Conservation (phyloP, 371 early-diverging fungal genomes). For the Apophysomyces ossiformis region DNA sequence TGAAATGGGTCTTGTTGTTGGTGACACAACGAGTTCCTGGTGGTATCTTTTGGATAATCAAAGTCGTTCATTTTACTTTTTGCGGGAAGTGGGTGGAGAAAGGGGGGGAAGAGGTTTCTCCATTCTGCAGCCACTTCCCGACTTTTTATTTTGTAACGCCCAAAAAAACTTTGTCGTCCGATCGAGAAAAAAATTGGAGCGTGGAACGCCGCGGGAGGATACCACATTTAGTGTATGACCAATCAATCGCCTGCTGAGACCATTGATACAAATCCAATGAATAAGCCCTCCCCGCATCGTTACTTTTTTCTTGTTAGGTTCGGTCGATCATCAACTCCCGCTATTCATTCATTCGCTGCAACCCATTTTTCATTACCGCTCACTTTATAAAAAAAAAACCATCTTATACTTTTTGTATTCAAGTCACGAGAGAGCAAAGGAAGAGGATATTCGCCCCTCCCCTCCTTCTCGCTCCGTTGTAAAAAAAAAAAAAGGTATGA, state of each 20-base stretch:
- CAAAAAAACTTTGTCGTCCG: slow-evolving; percentile 10
- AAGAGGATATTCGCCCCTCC: not conserved
- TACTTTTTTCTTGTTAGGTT: not conserved
- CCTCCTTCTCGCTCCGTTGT: not conserved
- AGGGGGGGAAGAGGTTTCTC: slow-evolving; percentile 8
- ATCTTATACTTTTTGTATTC: too few relatives aligned
- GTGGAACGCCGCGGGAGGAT: not conserved
- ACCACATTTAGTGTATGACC: not conserved
- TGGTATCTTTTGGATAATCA: slow-evolving; percentile 12
- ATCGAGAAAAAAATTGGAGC: not conserved
- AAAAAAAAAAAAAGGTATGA: not conserved
- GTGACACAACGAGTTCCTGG: slow-evolving; percentile 6
- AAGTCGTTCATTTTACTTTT: slow-evolving; percentile 6
- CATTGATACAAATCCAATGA: slow-evolving; percentile 1
- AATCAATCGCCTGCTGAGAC: not conserved
- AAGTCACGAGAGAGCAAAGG: too few relatives aligned
- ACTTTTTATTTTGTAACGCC: slow-evolving; percentile 1
- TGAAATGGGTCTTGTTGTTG: slow-evolving; percentile 12
- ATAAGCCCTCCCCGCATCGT: not conserved
- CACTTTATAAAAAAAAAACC: too few relatives aligned
- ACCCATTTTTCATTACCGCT: not conserved
- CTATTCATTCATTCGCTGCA: not conserved
- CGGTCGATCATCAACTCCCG: slow-evolving; percentile 5
- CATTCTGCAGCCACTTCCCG: slow-evolving; percentile 12
- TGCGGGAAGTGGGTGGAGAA: not conserved